Base-by-base conservation (phyloP, 441 rosid species). In the Jatropha multifida region DNA sequence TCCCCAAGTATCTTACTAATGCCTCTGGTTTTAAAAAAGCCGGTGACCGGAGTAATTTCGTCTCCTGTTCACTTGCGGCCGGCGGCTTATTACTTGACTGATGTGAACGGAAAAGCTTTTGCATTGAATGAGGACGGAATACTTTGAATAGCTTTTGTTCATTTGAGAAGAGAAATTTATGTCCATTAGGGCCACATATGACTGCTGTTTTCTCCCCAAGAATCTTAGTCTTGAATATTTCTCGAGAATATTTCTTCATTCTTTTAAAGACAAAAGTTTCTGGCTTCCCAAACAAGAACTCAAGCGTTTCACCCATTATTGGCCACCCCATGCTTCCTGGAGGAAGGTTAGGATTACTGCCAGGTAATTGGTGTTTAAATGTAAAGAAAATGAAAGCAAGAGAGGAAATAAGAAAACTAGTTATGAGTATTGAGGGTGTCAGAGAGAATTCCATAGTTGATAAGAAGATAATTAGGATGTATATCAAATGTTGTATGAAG, bases 261-360 rank as follows among this genome's bases (percentile, higher is more conserved):
- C 86, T 78, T 14, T 74, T 44, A 14, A 68, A 59, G 11, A 81
- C 82, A 18, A 83, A 83, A 68, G 62, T 74, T 26, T 83, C 82
- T 2, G 84, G 82, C 63, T 63, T 69, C 2, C 68, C 81, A 65
- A 67, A 75, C 76, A 77, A 40, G 63, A 79, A 79, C 7, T 69
- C 79, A 0, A 81, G 14, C 0, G 81, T 76, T 71, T 84, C 84
- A 0, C 86, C 84, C 0, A 84, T 26, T 27, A 74, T 11, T 8
- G 86, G 86, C 84, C 81, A 84, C 14, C 86, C 86, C 52, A 80
- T 52, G 74, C 82, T 79, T 12, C 84, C 84, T 0, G 84, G 84
- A 3, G 86, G 84, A 12, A 81, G 81, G 48, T 75, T 78, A 20
- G 48, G 68, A 4, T 69, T 20, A 14, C 13, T 23, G 3, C 18